Base-by-base conservation (phyloP, 139 green algal species). In the Auxenochlorella protothecoides region DNA sequence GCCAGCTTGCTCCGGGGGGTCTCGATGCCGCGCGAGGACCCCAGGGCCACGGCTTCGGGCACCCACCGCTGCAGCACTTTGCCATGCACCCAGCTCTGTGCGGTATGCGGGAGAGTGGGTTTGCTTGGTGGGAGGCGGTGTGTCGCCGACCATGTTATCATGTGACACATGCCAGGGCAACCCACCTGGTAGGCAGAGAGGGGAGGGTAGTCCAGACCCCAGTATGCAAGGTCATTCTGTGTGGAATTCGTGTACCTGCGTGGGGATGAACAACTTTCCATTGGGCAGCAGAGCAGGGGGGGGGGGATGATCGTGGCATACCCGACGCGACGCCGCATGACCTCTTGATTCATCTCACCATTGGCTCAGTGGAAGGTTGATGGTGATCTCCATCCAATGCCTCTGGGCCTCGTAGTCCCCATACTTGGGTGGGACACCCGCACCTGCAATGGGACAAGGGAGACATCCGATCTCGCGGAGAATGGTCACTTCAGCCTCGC, bases 321-420 rank as follows among this genome's bases (percentile, higher is more conserved):
- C 27, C 27, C 27, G 27, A 44, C 27, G 27, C 27, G 27, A 44
- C 27, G 27, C 27, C 27, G 0, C 0, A 44, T 44, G 27, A 44
- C 27, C 27, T 44, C 27, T 44, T 44, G 27, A 44, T 44, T 44
- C 7, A 11, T 53, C 78, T 68, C 78, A 98, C 94, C 94, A 99
- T 15, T 96, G 68, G 2, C 12, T 55, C 0, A 86, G n/a, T 1
- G 89, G 89, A 59, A 90, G 53, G 68, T 96, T 82, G 0, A 92
- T 51, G 0, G 95, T 93, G 8, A 98, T 67, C 81, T 99, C 95
- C 95, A 99, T 99, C 95, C 95, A 99, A 74, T 99, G 95, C 0
- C 95, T 80, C 81, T 99, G 95, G 6, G 95, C 95, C 72, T 99
- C 95, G 74, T 97, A 98, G 76, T 99, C 95, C 0, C 95, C 95